Base-by-base conservation (phyloP, 371 early-diverging fungal genomes). In the Mortierella sp. region DNA sequence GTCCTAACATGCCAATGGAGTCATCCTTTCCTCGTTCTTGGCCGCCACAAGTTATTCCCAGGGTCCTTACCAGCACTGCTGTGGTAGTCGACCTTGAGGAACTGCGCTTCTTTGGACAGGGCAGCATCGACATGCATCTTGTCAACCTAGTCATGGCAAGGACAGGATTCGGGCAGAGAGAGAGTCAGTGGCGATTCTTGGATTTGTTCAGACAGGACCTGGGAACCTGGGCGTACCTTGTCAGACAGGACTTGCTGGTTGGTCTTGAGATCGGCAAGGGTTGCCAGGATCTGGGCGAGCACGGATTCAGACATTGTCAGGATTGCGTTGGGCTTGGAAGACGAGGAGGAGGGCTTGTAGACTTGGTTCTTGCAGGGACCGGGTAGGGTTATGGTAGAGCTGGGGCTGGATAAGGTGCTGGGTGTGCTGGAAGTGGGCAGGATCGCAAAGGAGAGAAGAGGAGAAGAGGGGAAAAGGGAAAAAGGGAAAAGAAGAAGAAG, bases 241-340 rank as follows among this genome's bases (percentile, higher is more conserved):
- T 68, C 65, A 28, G 69, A 44, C 16, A 76, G 69, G n/a, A 55
- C 24, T 47, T 76, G 57, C 54, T 76, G 77, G 24, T 54, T 68
- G 27, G 62, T 47, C 62, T 69, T 68, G 69, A 76, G 69, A 39
- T 76, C 77, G n/a, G 65, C 69, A 22, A 76, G 64, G 44, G 65
- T 57, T 28, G 25, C 50, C 53, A 76, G 59, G 46, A 76, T 76
- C 57, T 76, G 69, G 49, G 69, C 53, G 25, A 76, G 77, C 3
- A 69, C 62, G 59, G 68, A 14, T 56, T 76, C 77, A 19, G 69
- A 69, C 77, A 76, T 72, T 21, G 45, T 34, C 4, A 28, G n/a
- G 51, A 12, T 44, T 24, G 52, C 39, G 31, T 16, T 51, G 50
- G 44, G 44, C 46, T 54, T 9, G 34, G 57, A 34, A 10, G 31